phyloP scores from a whole-genome alignment of 1,284 basidiomycete species.

The Ustilago tritici region DNA sequence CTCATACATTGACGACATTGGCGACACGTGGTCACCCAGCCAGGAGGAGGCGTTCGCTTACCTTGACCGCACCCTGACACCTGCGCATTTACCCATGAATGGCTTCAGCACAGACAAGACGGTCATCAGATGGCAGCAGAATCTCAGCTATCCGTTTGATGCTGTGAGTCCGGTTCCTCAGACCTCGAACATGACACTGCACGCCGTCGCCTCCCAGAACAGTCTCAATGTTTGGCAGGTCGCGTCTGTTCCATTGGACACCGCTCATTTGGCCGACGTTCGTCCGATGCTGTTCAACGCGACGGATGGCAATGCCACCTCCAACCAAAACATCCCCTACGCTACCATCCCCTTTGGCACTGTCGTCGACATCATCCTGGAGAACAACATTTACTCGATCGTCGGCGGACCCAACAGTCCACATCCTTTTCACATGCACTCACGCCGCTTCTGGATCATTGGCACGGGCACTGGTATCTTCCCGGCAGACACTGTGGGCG shows the following conservation, averaged over 20 bases:
- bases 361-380: constrained; percentile 51
- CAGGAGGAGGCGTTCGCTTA: constrained; percentile 45
- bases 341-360: constrained; percentile 41
- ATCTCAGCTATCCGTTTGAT: constrained; percentile 36
- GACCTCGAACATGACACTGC: constrained; percentile 48
- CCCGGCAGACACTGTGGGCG: constrained; percentile 38
- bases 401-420: constrained; percentile 53
- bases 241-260: constrained; percentile 46
- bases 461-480: constrained; percentile 41
- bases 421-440: constrained; percentile 57
- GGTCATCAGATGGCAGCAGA: constrained; percentile 49
- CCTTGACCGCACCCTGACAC: constrained; percentile 17
- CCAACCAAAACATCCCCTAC: constrained; percentile 45
- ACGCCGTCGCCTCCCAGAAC: constrained; percentile 53
- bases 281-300: constrained; percentile 52
- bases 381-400: constrained; percentile 56
- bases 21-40: constrained; percentile 23
- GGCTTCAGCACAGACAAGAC: constrained; percentile 31
- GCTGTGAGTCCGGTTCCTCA: constrained; percentile 25
- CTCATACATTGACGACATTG: constrained; percentile 43
- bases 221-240: constrained; percentile 58
- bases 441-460: constrained; percentile 54
- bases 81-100: constrained; percentile 37
- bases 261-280: constrained; percentile 42
- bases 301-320: constrained; percentile 29